phyloP scores from a whole-genome alignment of 1,284 basidiomycete species.

The Kalmanozyma brasiliensis region DNA sequence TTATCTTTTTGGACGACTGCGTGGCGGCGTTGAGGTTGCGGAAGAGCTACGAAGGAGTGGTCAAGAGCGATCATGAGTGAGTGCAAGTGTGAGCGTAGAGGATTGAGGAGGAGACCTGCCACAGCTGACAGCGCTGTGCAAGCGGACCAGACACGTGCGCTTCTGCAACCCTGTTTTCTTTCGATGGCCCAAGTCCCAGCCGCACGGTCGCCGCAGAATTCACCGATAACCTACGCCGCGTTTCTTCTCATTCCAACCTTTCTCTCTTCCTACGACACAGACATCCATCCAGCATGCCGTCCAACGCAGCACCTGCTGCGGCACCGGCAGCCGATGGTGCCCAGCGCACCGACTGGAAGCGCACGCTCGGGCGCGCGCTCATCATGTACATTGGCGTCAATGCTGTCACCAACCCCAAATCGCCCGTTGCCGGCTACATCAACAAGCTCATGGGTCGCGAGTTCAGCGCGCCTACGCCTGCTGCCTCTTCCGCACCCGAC shows the following conservation, averaged over 20 bases:
- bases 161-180: background rate
- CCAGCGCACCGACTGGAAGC: constrained; percentile 40
- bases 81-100: too few species aligned
- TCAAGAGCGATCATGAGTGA: too few species aligned
- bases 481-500: background rate
- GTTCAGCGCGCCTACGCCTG: background rate
- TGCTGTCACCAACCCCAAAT: constrained; percentile 36
- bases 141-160: constrained; percentile 14
- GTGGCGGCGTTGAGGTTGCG: too few species aligned
- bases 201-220: background rate
- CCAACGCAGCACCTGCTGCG: constrained; percentile 6
- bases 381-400: constrained; percentile 46
- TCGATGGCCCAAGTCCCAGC: background rate
- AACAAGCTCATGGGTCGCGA: constrained; percentile 27
- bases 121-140: too few species aligned
- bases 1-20: background rate
- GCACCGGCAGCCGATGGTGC: too few species aligned
- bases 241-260: background rate
- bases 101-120: too few species aligned
- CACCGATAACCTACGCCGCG: background rate
- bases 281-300: constrained; percentile 2
- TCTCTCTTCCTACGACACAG: background rate
- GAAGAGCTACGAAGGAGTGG: too few species aligned
- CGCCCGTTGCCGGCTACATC: constrained; percentile 29
- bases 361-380: constrained; percentile 28